These are phyloP conservation scores for Mesotaenium endlicherianum DNA, from an alignment of 139 green algal species.

Conservation along the genomic window DNA sequence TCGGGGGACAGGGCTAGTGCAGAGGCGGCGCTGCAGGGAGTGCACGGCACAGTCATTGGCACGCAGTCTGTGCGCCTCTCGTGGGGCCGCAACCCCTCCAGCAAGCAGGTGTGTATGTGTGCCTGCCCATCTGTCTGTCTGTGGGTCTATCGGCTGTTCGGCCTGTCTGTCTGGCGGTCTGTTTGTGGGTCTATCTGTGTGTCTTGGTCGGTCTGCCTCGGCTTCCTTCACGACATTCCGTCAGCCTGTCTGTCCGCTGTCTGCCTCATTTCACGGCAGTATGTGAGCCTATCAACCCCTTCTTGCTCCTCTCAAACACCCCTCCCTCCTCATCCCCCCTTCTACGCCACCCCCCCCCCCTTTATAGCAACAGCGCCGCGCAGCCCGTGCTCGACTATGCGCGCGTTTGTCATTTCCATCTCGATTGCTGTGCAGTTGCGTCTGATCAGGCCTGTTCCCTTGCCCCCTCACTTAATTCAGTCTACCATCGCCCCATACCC, in stretches of 20 bases:
- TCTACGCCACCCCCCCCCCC: too few relatives aligned
- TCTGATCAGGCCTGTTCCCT: too few relatives aligned
- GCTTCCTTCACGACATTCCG: too few relatives aligned
- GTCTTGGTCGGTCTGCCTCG: neutral
- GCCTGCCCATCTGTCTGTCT: neutral
- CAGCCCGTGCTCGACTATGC: too few relatives aligned
- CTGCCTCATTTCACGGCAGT: neutral
- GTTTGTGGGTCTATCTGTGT: neutral
- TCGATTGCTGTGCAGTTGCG: too few relatives aligned
- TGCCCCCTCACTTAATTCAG: too few relatives aligned
- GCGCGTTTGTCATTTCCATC: too few relatives aligned
- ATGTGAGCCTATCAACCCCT: neutral
- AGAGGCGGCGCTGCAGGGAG: conserved; percentile 32
- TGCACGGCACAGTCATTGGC: conserved; percentile 44
- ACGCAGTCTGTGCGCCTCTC: conserved; percentile 42
- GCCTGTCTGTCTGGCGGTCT: neutral
- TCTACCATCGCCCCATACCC: too few relatives aligned
- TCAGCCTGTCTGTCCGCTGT: neutral
- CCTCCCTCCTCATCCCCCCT: too few relatives aligned
- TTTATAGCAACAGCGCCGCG: too few relatives aligned
- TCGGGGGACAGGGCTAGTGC: conserved; percentile 19
- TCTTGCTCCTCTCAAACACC: too few relatives aligned
- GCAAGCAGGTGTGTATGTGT: conserved; percentile 40
- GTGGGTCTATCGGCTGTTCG: neutral
- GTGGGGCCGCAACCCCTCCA: conserved; percentile 39